These are phyloP conservation scores for Vickermania ingenoplastis DNA, from an alignment of 208 protist genomes.

Conservation along the genomic window DNA sequence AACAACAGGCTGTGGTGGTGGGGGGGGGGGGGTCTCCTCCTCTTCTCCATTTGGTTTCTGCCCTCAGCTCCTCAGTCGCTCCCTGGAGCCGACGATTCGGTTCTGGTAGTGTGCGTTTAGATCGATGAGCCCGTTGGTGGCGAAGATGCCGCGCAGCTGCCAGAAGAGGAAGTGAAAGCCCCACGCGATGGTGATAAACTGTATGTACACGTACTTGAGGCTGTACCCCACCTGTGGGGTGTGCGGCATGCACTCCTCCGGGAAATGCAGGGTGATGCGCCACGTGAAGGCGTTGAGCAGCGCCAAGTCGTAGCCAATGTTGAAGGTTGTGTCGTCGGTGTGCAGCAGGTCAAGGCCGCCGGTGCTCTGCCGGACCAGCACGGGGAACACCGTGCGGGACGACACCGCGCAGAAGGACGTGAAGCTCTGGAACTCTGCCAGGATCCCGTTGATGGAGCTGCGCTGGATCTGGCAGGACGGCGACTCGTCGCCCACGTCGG, in stretches of 20 bases:
- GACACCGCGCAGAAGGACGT: conserved; percentile 35
- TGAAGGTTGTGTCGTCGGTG: conserved; percentile 7
- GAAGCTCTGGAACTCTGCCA: conserved; percentile 49
- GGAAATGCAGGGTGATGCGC: conserved; percentile 49
- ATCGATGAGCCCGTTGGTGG: conserved; percentile 39
- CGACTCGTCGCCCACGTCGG: conserved; percentile 17
- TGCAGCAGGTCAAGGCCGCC: conserved; percentile 44
- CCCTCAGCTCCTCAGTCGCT: background rate
- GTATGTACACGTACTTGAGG: conserved; percentile 79
- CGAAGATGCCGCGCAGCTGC: conserved; percentile 49
- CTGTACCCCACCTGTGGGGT: conserved; percentile 48
- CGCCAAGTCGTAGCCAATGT: conserved; percentile 51
- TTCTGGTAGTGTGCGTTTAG: conserved; percentile 41
- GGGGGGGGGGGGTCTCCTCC: too few species aligned
- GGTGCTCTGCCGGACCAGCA: conserved; percentile 15
- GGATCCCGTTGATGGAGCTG: conserved; percentile 6
- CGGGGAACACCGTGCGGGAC: conserved; percentile 47
- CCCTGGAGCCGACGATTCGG: conserved; percentile 2
- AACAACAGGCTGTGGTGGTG: too few species aligned
- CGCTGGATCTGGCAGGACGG: background rate
- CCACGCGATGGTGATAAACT: conserved; percentile 74
- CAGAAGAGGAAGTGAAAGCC: conserved; percentile 65
- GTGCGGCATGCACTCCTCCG: conserved; percentile 36
- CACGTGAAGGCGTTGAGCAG: conserved; percentile 58
- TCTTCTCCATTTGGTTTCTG: too few species aligned